Percentiles rank a stretch among this genome's conserved stretches.
Conservation (phyloP, 257 asterid species). For the Cordia subcordata region DNA sequence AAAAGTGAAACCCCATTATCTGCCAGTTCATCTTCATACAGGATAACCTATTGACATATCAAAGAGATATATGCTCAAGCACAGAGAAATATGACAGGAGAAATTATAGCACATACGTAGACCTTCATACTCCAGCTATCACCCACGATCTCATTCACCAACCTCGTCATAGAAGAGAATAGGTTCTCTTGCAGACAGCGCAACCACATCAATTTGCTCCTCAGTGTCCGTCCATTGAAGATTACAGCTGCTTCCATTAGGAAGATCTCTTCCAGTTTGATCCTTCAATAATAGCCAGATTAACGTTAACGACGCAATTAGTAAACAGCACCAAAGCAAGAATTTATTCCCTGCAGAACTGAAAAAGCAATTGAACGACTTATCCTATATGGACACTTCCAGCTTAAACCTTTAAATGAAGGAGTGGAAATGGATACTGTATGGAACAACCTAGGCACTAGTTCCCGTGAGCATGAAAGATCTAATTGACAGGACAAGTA, state of each 20-base stretch:
- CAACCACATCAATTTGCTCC: slow-evolving; percentile 76
- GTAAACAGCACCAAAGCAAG: slow-evolving; percentile 2
- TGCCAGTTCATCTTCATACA: slow-evolving; percentile 98
- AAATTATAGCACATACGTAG: slow-evolving; percentile 14
- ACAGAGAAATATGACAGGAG: slow-evolving; percentile 12
- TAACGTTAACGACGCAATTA: slow-evolving; percentile 16
- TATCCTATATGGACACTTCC: too few species aligned
- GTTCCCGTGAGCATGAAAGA: too few species aligned
- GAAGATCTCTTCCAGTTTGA: slow-evolving; percentile 49
- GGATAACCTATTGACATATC: slow-evolving; percentile 51
- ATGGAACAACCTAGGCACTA: too few species aligned
- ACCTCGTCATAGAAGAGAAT: slow-evolving; percentile 98
- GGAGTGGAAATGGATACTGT: too few species aligned
- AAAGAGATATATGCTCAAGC: slow-evolving; percentile 14
- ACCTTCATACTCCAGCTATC: slow-evolving; percentile 16
- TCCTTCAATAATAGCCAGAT: slow-evolving; percentile 31
- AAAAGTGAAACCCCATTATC: slow-evolving; percentile 93
- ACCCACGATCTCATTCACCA: slow-evolving; percentile 19
- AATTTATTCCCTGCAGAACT: not conserved
- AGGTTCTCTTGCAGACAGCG: slow-evolving; percentile 81
- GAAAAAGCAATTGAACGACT: too few species aligned
- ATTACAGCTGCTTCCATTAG: slow-evolving; percentile 34
- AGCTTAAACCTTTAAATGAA: too few species aligned
- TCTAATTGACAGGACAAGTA: not conserved
- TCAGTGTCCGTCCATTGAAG: slow-evolving; percentile 73